phyloP scores from a whole-genome alignment of 495 filamentous ascomycete species.

The Tuber magnatum region DNA sequence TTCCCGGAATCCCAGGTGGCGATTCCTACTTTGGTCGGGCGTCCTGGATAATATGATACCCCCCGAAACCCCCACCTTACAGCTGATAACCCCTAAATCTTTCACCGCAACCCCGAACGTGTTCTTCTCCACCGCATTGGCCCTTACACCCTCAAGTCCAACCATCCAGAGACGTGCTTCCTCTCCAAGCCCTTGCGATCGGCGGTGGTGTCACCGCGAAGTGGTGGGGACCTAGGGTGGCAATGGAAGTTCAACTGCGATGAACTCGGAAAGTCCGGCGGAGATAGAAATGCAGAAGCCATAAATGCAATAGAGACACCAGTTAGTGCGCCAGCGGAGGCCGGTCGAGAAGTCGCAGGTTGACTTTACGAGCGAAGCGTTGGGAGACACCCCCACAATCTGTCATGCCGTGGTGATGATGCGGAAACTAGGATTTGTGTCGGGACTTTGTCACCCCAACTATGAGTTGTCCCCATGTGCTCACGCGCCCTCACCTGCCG shows the following conservation, averaged over 20 bases:
- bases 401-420: neutral
- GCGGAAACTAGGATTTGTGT: neutral
- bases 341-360: neutral
- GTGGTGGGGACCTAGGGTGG: neutral
- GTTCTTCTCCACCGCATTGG: neutral
- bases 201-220: neutral
- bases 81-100: neutral
- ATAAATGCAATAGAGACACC: neutral
- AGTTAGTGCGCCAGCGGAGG: neutral
- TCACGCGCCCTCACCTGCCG: neutral
- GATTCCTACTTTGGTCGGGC: neutral
- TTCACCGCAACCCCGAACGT: neutral
- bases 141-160: neutral
- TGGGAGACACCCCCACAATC: neutral
- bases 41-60: neutral
- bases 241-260: neutral
- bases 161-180: neutral
- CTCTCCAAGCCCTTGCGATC: neutral
- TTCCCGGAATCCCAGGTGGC: neutral
- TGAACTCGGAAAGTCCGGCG: neutral
- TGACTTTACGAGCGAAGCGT: neutral
- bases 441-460: neutral
- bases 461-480: neutral
- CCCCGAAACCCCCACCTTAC: neutral
- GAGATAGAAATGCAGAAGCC: neutral